Conservation (phyloP, 1,139 yeast species). For the Yamadazyma atlantica region DNA sequence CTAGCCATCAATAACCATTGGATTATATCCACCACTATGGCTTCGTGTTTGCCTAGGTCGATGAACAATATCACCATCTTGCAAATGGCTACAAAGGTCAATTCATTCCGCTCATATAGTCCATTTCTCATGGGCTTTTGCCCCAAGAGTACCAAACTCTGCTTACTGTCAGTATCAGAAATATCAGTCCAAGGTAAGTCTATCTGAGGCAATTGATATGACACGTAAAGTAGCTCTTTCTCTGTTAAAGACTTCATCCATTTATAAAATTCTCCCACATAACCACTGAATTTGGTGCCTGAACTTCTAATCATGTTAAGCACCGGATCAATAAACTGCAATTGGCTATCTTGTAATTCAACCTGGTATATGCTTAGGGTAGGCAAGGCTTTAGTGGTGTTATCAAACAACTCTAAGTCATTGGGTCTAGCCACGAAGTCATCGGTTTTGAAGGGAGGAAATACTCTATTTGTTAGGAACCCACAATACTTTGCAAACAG, state of each 20-base stretch:
- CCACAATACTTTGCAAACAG: not conserved
- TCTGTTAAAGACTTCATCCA: not conserved
- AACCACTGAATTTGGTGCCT: not conserved
- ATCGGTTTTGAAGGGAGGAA: not conserved
- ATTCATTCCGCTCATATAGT: conserved; percentile 34
- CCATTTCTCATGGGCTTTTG: conserved; percentile 9
- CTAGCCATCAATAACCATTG: conserved; percentile 34
- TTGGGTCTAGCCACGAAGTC: too few species aligned
- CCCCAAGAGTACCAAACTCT: conserved; percentile 4
- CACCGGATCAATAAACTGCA: not conserved
- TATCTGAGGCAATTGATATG: not conserved
- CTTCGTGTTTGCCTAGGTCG: conserved; percentile 24
- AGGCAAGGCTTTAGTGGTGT: too few species aligned
- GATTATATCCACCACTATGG: conserved; percentile 26
- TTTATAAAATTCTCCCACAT: not conserved
- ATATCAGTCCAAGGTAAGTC: not conserved
- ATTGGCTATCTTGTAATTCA: not conserved
- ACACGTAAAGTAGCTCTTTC: conserved; percentile 2
- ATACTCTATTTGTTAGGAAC: not conserved
- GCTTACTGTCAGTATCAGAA: not conserved
- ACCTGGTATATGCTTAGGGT: too few species aligned
- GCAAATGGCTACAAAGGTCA: conserved; percentile 28
- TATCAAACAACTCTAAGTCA: too few species aligned
- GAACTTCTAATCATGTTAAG: not conserved
- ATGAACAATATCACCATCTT: conserved; percentile 17